Base-by-base conservation (phyloP, 2,329 filamentous ascomycete genomes). In the Penicillium corylophilum region DNA sequence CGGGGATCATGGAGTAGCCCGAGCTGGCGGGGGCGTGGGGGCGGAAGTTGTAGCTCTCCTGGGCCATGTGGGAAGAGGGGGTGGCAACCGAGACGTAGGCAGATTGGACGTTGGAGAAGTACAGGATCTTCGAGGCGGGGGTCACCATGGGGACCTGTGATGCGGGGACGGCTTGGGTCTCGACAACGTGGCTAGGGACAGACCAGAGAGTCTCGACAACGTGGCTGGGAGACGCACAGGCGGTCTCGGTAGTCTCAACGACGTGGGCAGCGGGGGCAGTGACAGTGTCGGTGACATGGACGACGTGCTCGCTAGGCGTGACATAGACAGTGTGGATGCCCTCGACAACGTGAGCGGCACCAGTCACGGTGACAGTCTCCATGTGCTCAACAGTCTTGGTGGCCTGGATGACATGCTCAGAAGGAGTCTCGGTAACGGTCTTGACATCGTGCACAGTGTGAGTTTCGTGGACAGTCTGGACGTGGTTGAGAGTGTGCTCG, bases 1-100 rank as follows among this genome's bases (percentile, higher is more conserved):
- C 64, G 2, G 66, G 60, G 47, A 70, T 63, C 61, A 56, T 53
- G 24, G 61, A 57, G 58, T 61, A 67, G 8, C 49, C 42, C 1
- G 56, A 56, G 6, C 51, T 46, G 7, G 59, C 41, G 47, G 12
- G 58, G 50, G 33, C 40, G 28, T 43, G 57, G 47, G 8, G 54
- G 50, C 10, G 40, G 45, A 54, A 54, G 31, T 48, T 44, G 41
- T 54, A 55, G 35, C 43, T 54, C 13, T 39, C 29, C 35, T 44
- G 41, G 7, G 51, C 35, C 7, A 43, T 40, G 10, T 31, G 4
- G 10, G 57, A 53, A 4, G 54, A 49, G 3, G 55, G 49, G 15
- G 53, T 28, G n/a, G 35, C 42, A 3, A 43, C 46, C 10, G 57
- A 38, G 10, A 46, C 35, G 1, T 42, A 26, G 6, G 35, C 48